A percentile compares a stretch with the other conserved stretches of the same genome.
phyloP scores from a whole-genome alignment of 345 rosid species.

The Citrus sp. region DNA sequence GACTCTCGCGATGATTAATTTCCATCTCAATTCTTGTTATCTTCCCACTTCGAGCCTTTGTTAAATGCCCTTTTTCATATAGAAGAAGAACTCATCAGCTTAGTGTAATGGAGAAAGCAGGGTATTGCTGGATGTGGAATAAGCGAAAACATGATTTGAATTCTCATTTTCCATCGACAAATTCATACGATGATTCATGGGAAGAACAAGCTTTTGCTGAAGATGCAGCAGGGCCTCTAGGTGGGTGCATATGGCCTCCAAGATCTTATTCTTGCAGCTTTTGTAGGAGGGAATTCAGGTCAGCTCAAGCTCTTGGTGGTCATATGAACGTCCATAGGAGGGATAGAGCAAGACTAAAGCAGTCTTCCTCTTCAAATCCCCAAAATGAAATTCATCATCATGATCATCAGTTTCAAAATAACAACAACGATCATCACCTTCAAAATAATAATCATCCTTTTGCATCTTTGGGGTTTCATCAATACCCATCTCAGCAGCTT shows the following conservation, averaged over 20 bases:
- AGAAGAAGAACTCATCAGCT: not conserved
- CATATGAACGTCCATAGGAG: constrained; percentile 96
- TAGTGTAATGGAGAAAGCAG: constrained; percentile 36
- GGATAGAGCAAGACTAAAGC: constrained; percentile 85
- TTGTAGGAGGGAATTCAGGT: constrained; percentile 77
- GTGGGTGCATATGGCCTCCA: constrained; percentile 84
- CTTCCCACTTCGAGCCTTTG: not conserved
- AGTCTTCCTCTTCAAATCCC: constrained; percentile 42
- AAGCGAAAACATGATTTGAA: constrained; percentile 35
- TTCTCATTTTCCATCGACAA: constrained; percentile 35
- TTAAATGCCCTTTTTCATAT: not conserved
- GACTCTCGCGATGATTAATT: not conserved
- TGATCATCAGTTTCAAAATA: constrained; percentile 17
- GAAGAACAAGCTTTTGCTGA: constrained; percentile 88
- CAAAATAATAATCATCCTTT: constrained; percentile 20
- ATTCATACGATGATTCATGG: constrained; percentile 63
- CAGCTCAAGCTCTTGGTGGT: constrained; percentile 94
- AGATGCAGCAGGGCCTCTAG: constrained; percentile 63
- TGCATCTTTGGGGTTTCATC: constrained; percentile 36
- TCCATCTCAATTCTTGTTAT: not conserved
- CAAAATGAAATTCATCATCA: constrained; percentile 29
- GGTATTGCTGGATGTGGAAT: constrained; percentile 44
- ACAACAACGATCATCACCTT: not conserved
- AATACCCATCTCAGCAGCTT: constrained; percentile 35
- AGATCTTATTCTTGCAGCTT: constrained; percentile 86